Conservation (phyloP, 192 early-diverging fungal genomes). For the Coemansia sp. region DNA sequence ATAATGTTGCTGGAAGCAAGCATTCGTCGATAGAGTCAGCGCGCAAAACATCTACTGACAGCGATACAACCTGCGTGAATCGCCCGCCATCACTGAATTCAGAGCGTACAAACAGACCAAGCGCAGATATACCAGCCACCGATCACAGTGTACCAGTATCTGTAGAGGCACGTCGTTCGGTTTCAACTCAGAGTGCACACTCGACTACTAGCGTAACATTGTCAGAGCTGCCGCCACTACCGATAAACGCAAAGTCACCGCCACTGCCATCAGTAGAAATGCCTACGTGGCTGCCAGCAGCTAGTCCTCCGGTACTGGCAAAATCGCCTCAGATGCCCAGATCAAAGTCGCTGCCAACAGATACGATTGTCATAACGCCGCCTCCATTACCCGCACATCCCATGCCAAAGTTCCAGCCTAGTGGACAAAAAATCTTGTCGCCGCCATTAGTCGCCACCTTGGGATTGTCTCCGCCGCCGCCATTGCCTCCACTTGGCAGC, state of each 20-base stretch:
- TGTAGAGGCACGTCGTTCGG: background rate
- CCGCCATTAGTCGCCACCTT: background rate
- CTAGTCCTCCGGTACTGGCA: background rate
- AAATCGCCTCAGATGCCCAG: conserved; percentile 21
- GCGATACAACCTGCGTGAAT: conserved; percentile 39
- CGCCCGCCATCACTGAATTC: conserved; percentile 7
- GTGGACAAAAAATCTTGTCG: background rate
- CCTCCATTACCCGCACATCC: conserved; percentile 33
- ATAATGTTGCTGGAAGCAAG: conserved; percentile 7
- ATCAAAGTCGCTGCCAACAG: conserved; percentile 17
- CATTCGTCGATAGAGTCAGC: conserved; percentile 21
- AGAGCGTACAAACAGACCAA: background rate
- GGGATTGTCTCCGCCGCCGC: conserved; percentile 9
- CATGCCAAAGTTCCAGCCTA: conserved; percentile 48
- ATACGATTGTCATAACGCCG: background rate
- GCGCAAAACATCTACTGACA: conserved; percentile 40
- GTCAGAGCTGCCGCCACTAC: conserved; percentile 26
- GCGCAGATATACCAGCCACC: background rate
- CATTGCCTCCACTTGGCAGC: background rate
- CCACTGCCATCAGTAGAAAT: conserved; percentile 34
- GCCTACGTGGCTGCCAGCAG: conserved; percentile 29
- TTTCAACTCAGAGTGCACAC: background rate
- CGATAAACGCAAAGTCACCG: conserved; percentile 19
- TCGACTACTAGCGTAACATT: background rate
- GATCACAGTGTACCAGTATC: background rate